These are phyloP conservation scores for Suillus fuscotomentosus DNA, from an alignment of 768 basidiomycete genomes.

Conservation along the genomic window DNA sequence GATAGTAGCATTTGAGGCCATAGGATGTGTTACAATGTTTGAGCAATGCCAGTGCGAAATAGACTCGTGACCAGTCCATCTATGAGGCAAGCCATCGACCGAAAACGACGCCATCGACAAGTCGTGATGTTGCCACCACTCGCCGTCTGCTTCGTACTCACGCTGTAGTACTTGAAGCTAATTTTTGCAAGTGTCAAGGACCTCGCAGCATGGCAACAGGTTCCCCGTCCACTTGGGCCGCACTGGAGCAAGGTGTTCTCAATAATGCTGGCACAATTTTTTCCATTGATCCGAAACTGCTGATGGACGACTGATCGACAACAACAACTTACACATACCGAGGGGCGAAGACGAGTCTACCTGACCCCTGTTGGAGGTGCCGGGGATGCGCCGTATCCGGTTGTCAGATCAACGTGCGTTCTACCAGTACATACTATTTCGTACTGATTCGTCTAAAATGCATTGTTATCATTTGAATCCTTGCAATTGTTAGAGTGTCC, in stretches of 20 bases:
- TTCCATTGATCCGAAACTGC: not conserved
- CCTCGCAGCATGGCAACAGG: not conserved
- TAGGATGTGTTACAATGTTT: not conserved
- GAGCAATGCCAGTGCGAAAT: too few species aligned
- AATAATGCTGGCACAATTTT: not conserved
- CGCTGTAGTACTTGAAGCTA: not conserved
- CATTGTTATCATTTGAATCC: not conserved
- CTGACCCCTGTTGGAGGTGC: not conserved
- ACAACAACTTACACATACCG: not conserved
- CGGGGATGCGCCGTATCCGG: not conserved
- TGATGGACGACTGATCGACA: not conserved
- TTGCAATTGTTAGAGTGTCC: not conserved
- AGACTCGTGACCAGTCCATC: too few species aligned
- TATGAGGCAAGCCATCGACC: too few species aligned
- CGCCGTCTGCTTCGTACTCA: not conserved
- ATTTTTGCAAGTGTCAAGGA: not conserved
- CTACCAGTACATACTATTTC: not conserved
- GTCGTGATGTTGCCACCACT: not conserved
- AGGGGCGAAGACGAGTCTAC: not conserved
- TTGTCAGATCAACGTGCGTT: not conserved
- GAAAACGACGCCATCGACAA: too few species aligned
- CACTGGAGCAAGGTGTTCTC: not conserved
- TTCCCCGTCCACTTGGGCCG: not conserved
- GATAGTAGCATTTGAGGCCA: not conserved
- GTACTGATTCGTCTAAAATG: not conserved